phyloP scores from a whole-genome alignment of 805 yeast species.

The Cyberlindnera bimundalis region DNA sequence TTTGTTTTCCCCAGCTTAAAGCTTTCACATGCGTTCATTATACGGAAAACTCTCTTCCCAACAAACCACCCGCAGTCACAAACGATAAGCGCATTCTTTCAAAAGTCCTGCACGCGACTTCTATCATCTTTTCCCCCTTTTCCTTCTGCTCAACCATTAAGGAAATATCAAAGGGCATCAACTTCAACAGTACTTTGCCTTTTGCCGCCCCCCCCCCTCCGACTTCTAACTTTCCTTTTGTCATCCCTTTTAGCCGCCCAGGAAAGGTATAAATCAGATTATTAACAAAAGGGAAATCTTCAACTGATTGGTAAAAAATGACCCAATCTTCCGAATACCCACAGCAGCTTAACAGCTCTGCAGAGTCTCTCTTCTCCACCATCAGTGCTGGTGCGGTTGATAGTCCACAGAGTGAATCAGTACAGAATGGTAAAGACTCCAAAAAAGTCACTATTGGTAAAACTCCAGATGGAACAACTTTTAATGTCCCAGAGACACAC shows the following conservation, averaged over 20 bases:
- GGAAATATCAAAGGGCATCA: background rate
- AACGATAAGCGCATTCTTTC: background rate
- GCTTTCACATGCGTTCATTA: slow-evolving; percentile 3
- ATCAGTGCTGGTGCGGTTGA: slow-evolving; percentile 3
- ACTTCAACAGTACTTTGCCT: slow-evolving; percentile 10
- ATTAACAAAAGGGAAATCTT: too few relatives aligned
- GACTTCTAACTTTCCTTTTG: too few relatives aligned
- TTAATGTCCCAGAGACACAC: slow-evolving; percentile 51
- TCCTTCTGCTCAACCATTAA: slow-evolving; percentile 10
- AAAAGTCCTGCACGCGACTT: background rate
- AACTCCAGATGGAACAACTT: slow-evolving; percentile 30
- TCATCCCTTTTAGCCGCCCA: too few relatives aligned
- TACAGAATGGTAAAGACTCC: background rate
- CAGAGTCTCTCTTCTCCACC: slow-evolving; percentile 7
- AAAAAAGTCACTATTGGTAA: slow-evolving; percentile 16
- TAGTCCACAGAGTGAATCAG: slow-evolving; percentile 1
- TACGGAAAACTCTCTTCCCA: background rate
- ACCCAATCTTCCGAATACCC: too few relatives aligned
- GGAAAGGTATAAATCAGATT: too few relatives aligned
- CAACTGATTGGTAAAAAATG: too few relatives aligned
- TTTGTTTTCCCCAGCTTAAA: background rate
- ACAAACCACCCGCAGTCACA: slow-evolving; percentile 4
- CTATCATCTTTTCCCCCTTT: background rate
- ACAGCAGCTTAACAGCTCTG: slow-evolving; percentile 2
- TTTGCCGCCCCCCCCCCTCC: background rate